Base-by-base conservation (phyloP, 495 filamentous ascomycete species). In the Ascodesmis nigricans region DNA sequence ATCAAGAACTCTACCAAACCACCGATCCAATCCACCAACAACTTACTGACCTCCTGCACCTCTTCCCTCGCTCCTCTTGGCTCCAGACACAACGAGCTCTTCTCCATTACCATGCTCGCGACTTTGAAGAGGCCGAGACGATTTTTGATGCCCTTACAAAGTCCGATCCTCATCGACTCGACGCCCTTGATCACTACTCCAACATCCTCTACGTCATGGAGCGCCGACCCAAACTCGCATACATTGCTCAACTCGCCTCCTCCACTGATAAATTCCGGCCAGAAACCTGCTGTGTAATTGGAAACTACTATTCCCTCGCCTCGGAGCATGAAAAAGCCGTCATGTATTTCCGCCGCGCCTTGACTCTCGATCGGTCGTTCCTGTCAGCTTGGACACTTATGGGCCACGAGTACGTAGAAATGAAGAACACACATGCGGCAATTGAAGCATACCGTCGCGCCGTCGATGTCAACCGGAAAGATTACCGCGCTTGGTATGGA, bases 401-500 rank as follows among this genome's bases (percentile, higher is more conserved):
- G 90, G 90, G 90, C 5, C 90, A 95, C 52, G 90, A 99, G 51
- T 99, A 93, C 53, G 79, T 95, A 21, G 90, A 99, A 53, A 74
- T 99, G 59, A 99, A 95, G 47, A 99, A 99, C 47, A 99, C 90
- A 0, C 90, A 99, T 47, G 83, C 90, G 0, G 90, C 90, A 10
- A 95, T 99, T 41, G 90, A 99, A 53, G 82, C 76, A 6, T 99
- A 99, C 47, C 74, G 90, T 3, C 74, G 90, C 10, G 90, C 90
- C 1, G 90, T 99, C 3, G 90, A 95, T 44, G 75, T 84, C 49
- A 95, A 99, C 52, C 73, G 87, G 27, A 78, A 83, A 50, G 90
- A 99, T 50, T 95, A 93, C 55, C 76, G 90, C 31, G 90, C 90
- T 10, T 99, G 90, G 90, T 95, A 95, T 52, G 87, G 90, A 33